Conservation (phyloP, 768 basidiomycete species). For the Phlebiopsis flavidoalba region DNA sequence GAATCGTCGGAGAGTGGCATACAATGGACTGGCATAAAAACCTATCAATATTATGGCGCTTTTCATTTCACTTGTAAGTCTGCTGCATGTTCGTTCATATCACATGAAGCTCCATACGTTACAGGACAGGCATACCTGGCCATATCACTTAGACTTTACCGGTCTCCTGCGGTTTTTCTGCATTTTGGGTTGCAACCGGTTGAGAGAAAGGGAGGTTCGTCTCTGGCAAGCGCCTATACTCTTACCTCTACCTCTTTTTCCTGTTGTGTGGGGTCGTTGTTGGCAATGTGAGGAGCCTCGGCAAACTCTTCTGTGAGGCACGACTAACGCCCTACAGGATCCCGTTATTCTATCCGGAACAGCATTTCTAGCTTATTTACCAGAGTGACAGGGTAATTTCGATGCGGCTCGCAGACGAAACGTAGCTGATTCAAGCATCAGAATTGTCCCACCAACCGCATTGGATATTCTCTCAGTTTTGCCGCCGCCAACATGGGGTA, state of each 20-base stretch:
- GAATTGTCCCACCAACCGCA: conserved; percentile 40
- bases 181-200: conserved; percentile 87
- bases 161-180: conserved; percentile 83
- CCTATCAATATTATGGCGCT: conserved; percentile 93
- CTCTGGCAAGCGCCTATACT: conserved; percentile 67
- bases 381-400: conserved; percentile 42
- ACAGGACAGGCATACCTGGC: conserved; percentile 66
- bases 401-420: neutral
- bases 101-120: neutral
- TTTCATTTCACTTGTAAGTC: conserved; percentile 70
- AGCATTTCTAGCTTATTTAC: conserved; percentile 86
- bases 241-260: conserved; percentile 83
- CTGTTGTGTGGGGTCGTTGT: conserved; percentile 70
- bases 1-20: conserved; percentile 78
- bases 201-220: conserved; percentile 61
- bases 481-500: conserved; percentile 72
- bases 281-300: conserved; percentile 53
- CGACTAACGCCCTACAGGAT: conserved; percentile 38
- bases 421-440: neutral
- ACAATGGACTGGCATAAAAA: too few species aligned
- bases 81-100: neutral
- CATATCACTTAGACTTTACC: conserved; percentile 84
- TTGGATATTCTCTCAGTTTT: conserved; percentile 77
- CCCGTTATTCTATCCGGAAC: conserved; percentile 92
- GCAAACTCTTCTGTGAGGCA: neutral